phyloP scores from a whole-genome alignment of 441 rosid species.

The Viola pubescens region DNA sequence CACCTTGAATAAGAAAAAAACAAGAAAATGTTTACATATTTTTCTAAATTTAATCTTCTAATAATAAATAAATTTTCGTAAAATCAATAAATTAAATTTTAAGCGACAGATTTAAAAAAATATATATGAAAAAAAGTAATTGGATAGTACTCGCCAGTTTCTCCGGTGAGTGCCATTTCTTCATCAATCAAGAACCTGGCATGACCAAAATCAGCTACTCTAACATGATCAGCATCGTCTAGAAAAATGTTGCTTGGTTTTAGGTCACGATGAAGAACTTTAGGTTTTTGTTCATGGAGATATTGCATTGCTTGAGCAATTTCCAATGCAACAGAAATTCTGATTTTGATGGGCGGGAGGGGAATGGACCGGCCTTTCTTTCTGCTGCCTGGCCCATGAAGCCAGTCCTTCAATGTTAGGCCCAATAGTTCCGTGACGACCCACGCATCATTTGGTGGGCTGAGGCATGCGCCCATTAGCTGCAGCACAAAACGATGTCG shows the following conservation, averaged over 20 bases:
- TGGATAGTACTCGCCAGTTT: conserved; percentile 31
- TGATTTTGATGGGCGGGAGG: conserved; percentile 31
- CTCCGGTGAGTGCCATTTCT: conserved; percentile 50
- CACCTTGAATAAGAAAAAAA: too few species aligned
- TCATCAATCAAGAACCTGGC: conserved; percentile 38
- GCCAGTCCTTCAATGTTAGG: conserved; percentile 48
- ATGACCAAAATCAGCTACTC: conserved; percentile 58
- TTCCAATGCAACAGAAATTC: conserved; percentile 37
- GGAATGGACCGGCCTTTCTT: conserved; percentile 25
- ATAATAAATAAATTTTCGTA: too few species aligned
- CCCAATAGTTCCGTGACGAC: conserved; percentile 37
- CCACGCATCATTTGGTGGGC: conserved; percentile 50
- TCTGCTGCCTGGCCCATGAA: conserved; percentile 35
- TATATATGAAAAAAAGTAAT: neutral
- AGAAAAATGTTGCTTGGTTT: conserved; percentile 56
- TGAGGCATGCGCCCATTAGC: conserved; percentile 46
- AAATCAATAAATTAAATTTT: too few species aligned
- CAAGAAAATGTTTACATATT: too few species aligned
- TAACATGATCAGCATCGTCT: conserved; percentile 36
- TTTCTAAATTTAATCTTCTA: too few species aligned
- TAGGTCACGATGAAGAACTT: conserved; percentile 47
- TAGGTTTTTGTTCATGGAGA: conserved; percentile 50
- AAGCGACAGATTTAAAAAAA: too few species aligned
- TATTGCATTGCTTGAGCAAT: conserved; percentile 59
- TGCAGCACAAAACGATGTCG: conserved; percentile 43